Evolutionary conservation across 805 yeast genomes (phyloP).

Genomic region (Dipodascus geniculatus): DNA sequence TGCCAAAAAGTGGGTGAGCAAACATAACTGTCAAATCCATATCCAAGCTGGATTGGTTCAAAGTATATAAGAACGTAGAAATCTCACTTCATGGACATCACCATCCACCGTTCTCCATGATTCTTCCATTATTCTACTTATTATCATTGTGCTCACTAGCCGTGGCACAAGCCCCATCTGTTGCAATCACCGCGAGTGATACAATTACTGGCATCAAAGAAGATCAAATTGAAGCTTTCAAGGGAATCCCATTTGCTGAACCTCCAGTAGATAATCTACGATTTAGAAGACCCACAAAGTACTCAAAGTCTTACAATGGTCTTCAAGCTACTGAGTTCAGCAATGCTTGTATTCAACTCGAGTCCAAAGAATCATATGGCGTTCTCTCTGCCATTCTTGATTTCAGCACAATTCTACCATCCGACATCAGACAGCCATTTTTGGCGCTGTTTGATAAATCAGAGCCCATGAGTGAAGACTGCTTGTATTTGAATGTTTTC

Average conservation of each 20-base stretch:
- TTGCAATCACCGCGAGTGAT: background rate
- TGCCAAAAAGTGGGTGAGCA: too few species aligned
- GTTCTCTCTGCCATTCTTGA: conserved; percentile 19
- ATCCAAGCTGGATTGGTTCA: too few species aligned
- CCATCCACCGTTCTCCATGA: too few species aligned
- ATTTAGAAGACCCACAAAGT: conserved; percentile 23
- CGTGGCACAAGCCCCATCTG: background rate
- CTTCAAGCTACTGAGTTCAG: conserved; percentile 26
- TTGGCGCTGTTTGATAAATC: conserved; percentile 2
- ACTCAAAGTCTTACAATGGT: conserved; percentile 24
- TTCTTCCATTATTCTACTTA: too few species aligned
- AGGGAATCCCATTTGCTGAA: conserved; percentile 27
- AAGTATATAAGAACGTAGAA: too few species aligned
- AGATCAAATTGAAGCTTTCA: conserved; percentile 1
- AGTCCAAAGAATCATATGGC: background rate
- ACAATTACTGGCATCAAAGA: background rate
- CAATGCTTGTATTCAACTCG: conserved; percentile 31
- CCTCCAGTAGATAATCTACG: conserved; percentile 25
- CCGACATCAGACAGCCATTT: conserved; percentile 12
- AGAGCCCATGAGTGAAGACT: conserved; percentile 22
- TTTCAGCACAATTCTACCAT: background rate
- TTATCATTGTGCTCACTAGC: background rate
- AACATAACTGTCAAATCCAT: too few species aligned
- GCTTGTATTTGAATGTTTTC: conserved; percentile 27
- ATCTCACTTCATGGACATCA: too few species aligned